phyloP scores from a whole-genome alignment of 768 basidiomycete genomes.

The Scleroderma bovista region DNA sequence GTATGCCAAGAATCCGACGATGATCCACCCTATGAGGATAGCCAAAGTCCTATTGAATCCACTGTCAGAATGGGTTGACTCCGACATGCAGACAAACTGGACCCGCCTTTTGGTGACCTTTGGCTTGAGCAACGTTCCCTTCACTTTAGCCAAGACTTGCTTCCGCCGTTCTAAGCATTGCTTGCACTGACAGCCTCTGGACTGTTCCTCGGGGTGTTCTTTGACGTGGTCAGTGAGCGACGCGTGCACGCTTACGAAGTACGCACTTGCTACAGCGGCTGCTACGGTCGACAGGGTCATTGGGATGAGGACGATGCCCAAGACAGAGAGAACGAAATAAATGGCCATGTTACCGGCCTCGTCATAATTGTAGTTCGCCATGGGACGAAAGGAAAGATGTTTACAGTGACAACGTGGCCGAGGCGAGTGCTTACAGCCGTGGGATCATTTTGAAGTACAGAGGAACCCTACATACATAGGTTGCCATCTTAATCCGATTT shows the following conservation, averaged over 20 bases:
- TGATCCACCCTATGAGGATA: constrained; percentile 66
- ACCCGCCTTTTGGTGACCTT: constrained; percentile 49
- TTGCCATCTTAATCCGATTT: too few species aligned
- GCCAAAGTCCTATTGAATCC: constrained; percentile 47
- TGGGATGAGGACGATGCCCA: constrained; percentile 78
- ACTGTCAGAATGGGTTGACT: neutral
- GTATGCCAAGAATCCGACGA: constrained; percentile 65
- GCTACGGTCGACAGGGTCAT: constrained; percentile 54
- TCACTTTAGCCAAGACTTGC: constrained; percentile 35
- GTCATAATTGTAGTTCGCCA: constrained; percentile 84
- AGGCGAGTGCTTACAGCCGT: too few species aligned
- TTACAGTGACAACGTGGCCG: too few species aligned
- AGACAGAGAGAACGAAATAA: constrained; percentile 89
- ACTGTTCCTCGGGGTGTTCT: constrained; percentile 31
- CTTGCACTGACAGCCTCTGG: constrained; percentile 53
- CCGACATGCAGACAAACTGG: neutral
- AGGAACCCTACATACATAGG: too few species aligned
- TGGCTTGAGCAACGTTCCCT: constrained; percentile 44
- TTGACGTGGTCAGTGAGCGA: constrained; percentile 8
- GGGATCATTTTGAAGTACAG: too few species aligned
- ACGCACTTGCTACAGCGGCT: constrained; percentile 39
- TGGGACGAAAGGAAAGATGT: constrained; percentile 26
- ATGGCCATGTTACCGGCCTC: constrained; percentile 81
- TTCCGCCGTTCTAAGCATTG: constrained; percentile 54
- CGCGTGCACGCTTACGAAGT: too few species aligned